These are phyloP conservation scores for Vigna reflexopilosa DNA, from an alignment of 306 rosid species.

Conservation along the genomic window DNA sequence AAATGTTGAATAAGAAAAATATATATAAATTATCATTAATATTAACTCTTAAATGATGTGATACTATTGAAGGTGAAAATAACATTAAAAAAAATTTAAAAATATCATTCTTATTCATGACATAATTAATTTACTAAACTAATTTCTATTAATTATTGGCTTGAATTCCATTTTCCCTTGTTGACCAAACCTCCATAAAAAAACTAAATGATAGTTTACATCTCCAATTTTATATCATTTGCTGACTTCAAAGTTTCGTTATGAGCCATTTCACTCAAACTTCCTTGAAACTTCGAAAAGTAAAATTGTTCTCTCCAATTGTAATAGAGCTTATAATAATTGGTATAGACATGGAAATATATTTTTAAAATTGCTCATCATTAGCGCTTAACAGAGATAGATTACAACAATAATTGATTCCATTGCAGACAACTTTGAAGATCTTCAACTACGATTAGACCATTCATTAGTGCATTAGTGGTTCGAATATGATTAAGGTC, in stretches of 20 bases:
- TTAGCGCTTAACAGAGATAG: slow-evolving; percentile 10
- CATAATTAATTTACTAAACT: too few relatives aligned
- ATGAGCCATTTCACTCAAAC: neutral
- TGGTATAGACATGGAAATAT: neutral
- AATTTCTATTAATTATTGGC: too few relatives aligned
- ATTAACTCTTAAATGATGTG: too few relatives aligned
- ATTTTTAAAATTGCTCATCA: neutral
- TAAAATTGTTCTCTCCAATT: neutral
- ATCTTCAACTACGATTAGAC: slow-evolving; percentile 30
- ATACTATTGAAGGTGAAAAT: too few relatives aligned
- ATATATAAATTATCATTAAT: too few relatives aligned
- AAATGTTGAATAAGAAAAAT: too few relatives aligned
- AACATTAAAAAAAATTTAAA: too few relatives aligned
- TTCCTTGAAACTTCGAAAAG: neutral
- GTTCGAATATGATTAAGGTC: slow-evolving; percentile 8
- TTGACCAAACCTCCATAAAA: neutral
- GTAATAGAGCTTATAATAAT: slow-evolving; percentile 19
- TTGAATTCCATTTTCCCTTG: neutral
- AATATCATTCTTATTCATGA: too few relatives aligned
- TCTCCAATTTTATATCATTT: neutral
- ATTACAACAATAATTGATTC: neutral
- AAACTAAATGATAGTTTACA: neutral
- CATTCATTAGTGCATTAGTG: slow-evolving; percentile 9
- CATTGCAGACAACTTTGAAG: slow-evolving; percentile 38
- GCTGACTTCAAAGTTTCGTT: neutral